phyloP scores from a whole-genome alignment of 129 eudicot species.

The Kitagawia praeruptora region DNA sequence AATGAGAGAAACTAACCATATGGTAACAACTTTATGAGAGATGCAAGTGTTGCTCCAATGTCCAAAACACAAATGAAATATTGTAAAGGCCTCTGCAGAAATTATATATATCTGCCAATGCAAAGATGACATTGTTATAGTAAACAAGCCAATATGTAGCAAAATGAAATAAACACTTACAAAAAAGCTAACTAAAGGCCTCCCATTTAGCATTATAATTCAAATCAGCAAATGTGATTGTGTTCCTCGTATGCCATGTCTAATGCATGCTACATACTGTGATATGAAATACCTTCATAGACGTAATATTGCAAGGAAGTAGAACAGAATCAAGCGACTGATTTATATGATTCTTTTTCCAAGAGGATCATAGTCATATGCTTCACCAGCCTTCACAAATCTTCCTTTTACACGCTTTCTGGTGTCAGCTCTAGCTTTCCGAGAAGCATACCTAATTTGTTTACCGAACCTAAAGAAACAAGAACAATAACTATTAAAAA shows the following conservation, averaged over 20 bases:
- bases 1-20: not conserved
- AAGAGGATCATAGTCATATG: slow-evolving; percentile 49
- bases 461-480: slow-evolving; percentile 50
- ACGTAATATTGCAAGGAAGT: not conserved
- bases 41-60: not conserved
- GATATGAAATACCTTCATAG: slow-evolving; percentile 13
- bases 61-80: not conserved
- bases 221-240: not conserved
- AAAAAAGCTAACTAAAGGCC: not conserved
- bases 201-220: not conserved
- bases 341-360: slow-evolving; percentile 20
- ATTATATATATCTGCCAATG: not conserved
- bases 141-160: not conserved
- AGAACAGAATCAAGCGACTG: slow-evolving; percentile 1
- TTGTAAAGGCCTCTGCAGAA: not conserved
- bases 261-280: not conserved
- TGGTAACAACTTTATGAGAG: not conserved
- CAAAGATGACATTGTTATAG: not conserved
- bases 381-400: slow-evolving; percentile 70
- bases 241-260: not conserved
- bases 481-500: not conserved
- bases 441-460: slow-evolving; percentile 67
- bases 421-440: slow-evolving; percentile 75
- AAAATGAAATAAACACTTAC: not conserved
- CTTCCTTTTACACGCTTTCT: slow-evolving; percentile 76